Percentiles rank a stretch among this genome's conserved stretches.
Conservation (phyloP, 768 basidiomycete genomes). For the Phaeotremella skinneri region DNA sequence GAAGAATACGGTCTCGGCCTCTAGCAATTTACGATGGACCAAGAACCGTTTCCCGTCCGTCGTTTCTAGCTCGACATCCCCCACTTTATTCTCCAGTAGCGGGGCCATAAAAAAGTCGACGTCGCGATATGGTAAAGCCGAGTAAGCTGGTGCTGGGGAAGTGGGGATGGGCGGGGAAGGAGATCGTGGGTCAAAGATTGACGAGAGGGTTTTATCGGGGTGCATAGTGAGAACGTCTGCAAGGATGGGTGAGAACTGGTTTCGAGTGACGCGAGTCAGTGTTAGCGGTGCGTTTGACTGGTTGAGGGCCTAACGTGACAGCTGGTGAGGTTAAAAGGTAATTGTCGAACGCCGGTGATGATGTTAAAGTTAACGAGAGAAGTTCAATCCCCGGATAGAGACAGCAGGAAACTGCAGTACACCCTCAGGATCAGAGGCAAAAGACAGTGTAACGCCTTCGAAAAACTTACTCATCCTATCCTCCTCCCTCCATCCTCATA, state of each 20-base stretch:
- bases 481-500: not conserved
- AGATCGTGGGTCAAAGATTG: not conserved
- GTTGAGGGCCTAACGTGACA: too few relatives aligned
- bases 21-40: conserved; percentile 41
- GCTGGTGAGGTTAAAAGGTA: too few relatives aligned
- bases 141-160: conserved; percentile 44
- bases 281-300: too few relatives aligned
- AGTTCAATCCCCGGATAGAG: too few relatives aligned
- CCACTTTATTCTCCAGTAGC: conserved; percentile 28
- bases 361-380: not conserved
- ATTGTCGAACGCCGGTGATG: too few relatives aligned
- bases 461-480: not conserved
- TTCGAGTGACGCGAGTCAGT: too few relatives aligned
- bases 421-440: not conserved
- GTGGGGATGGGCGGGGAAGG: conserved; percentile 19
- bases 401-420: not conserved
- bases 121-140: conserved; percentile 37
- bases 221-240: too few relatives aligned
- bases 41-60: conserved; percentile 42
- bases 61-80: conserved; percentile 44
- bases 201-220: conserved; percentile 6
- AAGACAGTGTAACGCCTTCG: not conserved
- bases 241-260: too few relatives aligned
- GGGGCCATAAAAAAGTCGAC: conserved; percentile 38
- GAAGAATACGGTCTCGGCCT: conserved; percentile 46